Percentiles rank a stretch among this genome's conserved stretches.
Evolutionary conservation across 2,329 filamentous ascomycete species (phyloP).

Genomic region (Pseudogymnoascus destructans): DNA sequence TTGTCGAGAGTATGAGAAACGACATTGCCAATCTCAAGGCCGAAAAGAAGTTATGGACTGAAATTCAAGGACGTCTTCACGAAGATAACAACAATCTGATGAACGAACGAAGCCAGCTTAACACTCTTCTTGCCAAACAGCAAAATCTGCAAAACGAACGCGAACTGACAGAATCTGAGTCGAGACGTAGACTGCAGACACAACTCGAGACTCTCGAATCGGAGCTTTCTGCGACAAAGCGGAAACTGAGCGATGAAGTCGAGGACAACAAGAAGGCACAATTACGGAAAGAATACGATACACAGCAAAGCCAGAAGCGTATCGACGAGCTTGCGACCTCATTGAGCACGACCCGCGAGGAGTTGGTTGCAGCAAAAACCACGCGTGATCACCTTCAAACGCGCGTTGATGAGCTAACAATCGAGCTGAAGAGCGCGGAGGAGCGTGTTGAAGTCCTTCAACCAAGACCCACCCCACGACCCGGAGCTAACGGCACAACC

Average conservation of each 20-base stretch:
- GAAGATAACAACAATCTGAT: conserved; percentile 78
- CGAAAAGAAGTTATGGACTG: conserved; percentile 89
- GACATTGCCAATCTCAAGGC: conserved; percentile 89
- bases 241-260: conserved; percentile 67
- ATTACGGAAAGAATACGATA: conserved; percentile 79
- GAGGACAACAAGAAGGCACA: conserved; percentile 76
- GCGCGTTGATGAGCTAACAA: conserved; percentile 75
- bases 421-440: conserved; percentile 79
- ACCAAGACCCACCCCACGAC: conserved; percentile 57
- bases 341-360: conserved; percentile 69
- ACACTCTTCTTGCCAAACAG: conserved; percentile 67
- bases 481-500: conserved; percentile 32
- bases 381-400: conserved; percentile 79
- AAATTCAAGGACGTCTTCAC: conserved; percentile 74
- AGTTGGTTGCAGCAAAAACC: conserved; percentile 75
- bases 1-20: conserved; percentile 75
- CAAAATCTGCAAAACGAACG: conserved; percentile 88
- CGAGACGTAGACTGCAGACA: conserved; percentile 62
- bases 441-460: conserved; percentile 74
- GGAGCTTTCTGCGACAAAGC: conserved; percentile 66
- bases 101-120: conserved; percentile 74
- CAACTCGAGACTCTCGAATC: conserved; percentile 68
- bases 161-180: conserved; percentile 71
- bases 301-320: conserved; percentile 74
- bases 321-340: conserved; percentile 83